phyloP scores from a whole-genome alignment of 441 rosid genomes.

The Gossypium gossypioides region DNA sequence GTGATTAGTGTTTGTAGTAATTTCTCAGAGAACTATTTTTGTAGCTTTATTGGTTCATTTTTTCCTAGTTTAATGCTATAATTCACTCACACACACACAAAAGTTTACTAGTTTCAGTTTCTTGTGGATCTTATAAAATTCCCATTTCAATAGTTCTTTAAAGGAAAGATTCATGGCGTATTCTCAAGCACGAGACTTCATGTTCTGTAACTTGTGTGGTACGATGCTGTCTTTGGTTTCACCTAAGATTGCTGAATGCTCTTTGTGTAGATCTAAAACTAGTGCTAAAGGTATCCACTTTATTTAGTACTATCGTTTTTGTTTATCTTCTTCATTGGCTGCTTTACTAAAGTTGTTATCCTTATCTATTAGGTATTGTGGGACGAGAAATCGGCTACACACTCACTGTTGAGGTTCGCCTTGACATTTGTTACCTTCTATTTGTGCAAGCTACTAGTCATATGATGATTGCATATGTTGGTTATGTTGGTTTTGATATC shows the following conservation, averaged over 20 bases:
- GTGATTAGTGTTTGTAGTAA: neutral
- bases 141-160: neutral
- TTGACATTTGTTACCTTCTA: slow-evolving; percentile 3
- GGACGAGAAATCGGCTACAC: slow-evolving; percentile 37
- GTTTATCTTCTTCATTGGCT: neutral
- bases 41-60: neutral
- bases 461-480: neutral
- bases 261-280: slow-evolving; percentile 33
- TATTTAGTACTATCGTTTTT: neutral
- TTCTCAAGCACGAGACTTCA: slow-evolving; percentile 31
- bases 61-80: neutral
- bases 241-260: slow-evolving; percentile 26
- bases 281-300: slow-evolving; percentile 28
- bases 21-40: neutral
- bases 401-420: slow-evolving; percentile 41
- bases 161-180: slow-evolving; percentile 22
- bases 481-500: neutral
- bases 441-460: neutral
- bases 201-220: slow-evolving; percentile 55
- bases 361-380: slow-evolving; percentile 27
- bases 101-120: neutral
- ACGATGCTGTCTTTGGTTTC: slow-evolving; percentile 32
- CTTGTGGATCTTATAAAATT: neutral
- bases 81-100: neutral
- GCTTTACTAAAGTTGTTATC: neutral